Conservation (phyloP, 495 filamentous ascomycete species). For the Thermothielavioides terrestris region DNA sequence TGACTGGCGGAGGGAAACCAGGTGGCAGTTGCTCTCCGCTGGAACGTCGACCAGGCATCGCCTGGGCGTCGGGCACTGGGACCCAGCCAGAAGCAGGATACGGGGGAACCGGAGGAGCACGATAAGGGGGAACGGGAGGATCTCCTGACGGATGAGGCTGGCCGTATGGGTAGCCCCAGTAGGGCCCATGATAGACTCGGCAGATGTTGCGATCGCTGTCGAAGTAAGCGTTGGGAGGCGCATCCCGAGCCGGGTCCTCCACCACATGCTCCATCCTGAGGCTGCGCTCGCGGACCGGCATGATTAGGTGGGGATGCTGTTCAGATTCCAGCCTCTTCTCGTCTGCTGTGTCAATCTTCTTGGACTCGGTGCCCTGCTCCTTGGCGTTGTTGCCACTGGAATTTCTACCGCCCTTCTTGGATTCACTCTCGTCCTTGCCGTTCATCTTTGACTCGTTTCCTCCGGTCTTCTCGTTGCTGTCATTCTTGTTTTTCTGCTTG, state of each 20-base stretch:
- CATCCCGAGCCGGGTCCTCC: constrained; percentile 31
- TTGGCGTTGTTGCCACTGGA: neutral
- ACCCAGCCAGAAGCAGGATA: neutral
- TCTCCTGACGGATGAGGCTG: neutral
- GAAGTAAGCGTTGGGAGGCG: constrained; percentile 44
- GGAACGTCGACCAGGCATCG: neutral
- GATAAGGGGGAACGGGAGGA: neutral
- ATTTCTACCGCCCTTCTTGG: neutral
- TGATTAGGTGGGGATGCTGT: constrained; percentile 18
- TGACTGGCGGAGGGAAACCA: neutral
- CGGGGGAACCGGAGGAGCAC: neutral
- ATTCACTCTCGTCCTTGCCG: neutral
- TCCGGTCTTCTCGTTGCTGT: constrained; percentile 1
- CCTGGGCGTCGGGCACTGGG: neutral
- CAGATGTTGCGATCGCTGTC: constrained; percentile 32
- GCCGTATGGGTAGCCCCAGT: constrained; percentile 37
- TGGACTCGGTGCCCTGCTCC: neutral
- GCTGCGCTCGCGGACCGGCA: constrained; percentile 29
- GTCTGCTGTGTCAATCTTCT: constrained; percentile 1
- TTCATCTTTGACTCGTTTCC: neutral
- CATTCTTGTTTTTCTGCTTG: constrained; percentile 7
- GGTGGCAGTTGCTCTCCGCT: neutral
- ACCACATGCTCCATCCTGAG: constrained; percentile 38
- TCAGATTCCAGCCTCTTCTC: constrained; percentile 6
- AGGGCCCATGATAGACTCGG: constrained; percentile 42